A percentile compares a stretch with the other conserved stretches of the same genome.
Evolutionary conservation across 148 eudicot species (phyloP).

Genomic region (Heliamphora exappendiculata): DNA sequence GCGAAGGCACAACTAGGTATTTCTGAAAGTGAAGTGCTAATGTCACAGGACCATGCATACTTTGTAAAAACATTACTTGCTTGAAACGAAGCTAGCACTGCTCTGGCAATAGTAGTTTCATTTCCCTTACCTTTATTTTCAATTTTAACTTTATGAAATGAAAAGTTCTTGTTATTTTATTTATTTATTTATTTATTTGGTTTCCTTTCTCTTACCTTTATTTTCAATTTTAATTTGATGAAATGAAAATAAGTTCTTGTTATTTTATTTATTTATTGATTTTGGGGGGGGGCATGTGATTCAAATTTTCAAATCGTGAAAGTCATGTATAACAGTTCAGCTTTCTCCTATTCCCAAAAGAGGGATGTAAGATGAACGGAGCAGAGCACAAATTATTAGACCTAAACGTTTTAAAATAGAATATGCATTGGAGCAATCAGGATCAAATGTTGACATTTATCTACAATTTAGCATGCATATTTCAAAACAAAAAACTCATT

Average conservation of each 20-base stretch:
- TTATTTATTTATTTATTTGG: not conserved
- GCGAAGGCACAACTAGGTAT: not conserved
- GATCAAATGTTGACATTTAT: not conserved
- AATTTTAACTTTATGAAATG: not conserved
- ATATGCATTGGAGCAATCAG: not conserved
- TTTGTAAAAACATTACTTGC: not conserved
- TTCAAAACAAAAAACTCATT: not conserved
- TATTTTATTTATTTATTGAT: too few relatives aligned
- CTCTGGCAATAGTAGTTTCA: not conserved
- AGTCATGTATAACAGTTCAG: not conserved
- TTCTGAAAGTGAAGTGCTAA: not conserved
- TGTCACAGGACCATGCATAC: not conserved
- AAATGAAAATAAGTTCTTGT: too few relatives aligned
- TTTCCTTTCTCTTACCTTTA: too few relatives aligned
- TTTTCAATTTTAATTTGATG: not conserved
- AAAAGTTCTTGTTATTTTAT: too few relatives aligned
- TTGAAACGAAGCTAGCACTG: not conserved
- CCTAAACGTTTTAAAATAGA: not conserved
- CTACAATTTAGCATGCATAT: not conserved
- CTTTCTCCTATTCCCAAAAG: not conserved
- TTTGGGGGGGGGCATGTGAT: too few relatives aligned
- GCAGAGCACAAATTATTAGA: not conserved
- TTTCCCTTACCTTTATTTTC: not conserved
- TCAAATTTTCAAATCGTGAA: not conserved
- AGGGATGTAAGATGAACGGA: not conserved